Evolutionary conservation across 768 basidiomycete genomes (phyloP).

Genomic region (Pleurotus salmoneostramineus): DNA sequence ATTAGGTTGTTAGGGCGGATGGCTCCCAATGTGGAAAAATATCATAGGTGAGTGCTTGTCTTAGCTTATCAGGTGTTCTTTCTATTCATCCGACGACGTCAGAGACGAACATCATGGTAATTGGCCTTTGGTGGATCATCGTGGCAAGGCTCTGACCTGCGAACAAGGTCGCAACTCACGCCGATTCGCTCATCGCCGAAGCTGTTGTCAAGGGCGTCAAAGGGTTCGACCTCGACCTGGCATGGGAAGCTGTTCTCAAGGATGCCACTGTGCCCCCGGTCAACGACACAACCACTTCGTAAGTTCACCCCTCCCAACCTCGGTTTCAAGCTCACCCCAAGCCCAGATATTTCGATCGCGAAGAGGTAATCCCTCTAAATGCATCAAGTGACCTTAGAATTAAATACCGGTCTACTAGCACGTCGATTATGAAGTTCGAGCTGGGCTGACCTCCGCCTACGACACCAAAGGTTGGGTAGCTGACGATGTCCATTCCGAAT

Average conservation of each 20-base stretch:
- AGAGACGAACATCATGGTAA: conserved; percentile 84
- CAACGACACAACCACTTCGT: conserved; percentile 51
- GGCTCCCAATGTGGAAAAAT: conserved; percentile 93
- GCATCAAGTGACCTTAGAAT: too few species aligned
- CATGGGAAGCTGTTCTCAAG: conserved; percentile 74
- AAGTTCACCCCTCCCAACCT: conserved; percentile 15
- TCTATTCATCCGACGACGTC: neutral
- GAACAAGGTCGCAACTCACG: conserved; percentile 67
- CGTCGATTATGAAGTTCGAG: conserved; percentile 79
- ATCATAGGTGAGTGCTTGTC: conserved; percentile 46
- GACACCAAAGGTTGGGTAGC: conserved; percentile 71
- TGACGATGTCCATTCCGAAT: conserved; percentile 73
- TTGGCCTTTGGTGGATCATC: neutral
- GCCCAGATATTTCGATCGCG: conserved; percentile 61
- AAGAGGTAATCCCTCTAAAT: conserved; percentile 43
- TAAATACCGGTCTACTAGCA: conserved; percentile 28
- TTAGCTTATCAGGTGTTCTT: neutral
- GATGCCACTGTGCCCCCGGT: conserved; percentile 63
- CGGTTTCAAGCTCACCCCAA: neutral
- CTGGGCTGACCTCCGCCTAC: conserved; percentile 72
- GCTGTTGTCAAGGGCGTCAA: conserved; percentile 63
- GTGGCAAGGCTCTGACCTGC: neutral
- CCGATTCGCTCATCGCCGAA: conserved; percentile 74
- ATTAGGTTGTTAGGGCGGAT: conserved; percentile 49
- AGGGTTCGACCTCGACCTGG: conserved; percentile 58